Evolutionary conservation across 352 stramenopile genomes (phyloP).

Genomic region (Blastocystis sp.): DNA sequence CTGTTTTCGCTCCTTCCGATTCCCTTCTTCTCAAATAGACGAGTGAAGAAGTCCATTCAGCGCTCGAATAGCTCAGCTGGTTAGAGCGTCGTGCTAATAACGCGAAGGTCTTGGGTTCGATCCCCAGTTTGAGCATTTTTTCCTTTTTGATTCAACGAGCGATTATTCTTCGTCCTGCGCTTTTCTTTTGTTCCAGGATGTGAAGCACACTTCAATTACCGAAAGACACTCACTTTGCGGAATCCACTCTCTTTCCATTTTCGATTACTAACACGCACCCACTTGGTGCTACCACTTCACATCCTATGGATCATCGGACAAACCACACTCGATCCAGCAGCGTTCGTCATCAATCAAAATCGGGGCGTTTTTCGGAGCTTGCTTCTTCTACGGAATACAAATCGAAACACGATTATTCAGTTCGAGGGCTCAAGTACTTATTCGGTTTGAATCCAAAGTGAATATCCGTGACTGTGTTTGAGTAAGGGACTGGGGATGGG

Average conservation of each 20-base stretch:
- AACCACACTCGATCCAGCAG: background rate
- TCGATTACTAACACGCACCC: too few species aligned
- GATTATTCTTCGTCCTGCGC: background rate
- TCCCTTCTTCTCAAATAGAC: background rate
- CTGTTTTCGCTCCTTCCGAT: background rate
- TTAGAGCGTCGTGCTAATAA: conserved; percentile 69
- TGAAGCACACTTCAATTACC: background rate
- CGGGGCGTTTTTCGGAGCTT: background rate
- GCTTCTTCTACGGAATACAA: background rate
- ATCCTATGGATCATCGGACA: too few species aligned
- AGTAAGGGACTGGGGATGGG: too few species aligned
- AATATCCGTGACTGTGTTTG: too few species aligned
- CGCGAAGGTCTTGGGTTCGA: conserved; percentile 67
- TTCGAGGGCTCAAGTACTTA: background rate
- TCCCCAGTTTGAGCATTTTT: conserved; percentile 69
- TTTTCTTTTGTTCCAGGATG: conserved; percentile 35
- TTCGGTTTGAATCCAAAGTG: too few species aligned
- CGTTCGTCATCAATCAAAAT: background rate
- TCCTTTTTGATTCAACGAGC: conserved; percentile 39
- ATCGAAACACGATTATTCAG: background rate
- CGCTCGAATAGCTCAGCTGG: conserved; percentile 67
- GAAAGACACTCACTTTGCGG: too few species aligned
- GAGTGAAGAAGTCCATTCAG: background rate
- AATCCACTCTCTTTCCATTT: too few species aligned
- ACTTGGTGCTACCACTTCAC: too few species aligned